Evolutionary conservation across 1,284 basidiomycete species (phyloP).

Genomic region (Ceratobasidium sp.): DNA sequence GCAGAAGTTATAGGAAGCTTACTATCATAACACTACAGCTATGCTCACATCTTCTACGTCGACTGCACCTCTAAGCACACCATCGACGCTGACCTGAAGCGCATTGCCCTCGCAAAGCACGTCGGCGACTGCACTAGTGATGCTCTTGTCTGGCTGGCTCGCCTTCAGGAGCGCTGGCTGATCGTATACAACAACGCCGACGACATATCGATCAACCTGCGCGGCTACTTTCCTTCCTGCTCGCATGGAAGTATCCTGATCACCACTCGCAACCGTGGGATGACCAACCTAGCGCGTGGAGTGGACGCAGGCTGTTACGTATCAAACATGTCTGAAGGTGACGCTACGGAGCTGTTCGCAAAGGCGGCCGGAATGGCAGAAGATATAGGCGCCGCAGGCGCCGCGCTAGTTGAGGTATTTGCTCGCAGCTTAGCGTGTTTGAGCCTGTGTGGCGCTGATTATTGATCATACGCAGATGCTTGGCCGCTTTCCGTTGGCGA

Average conservation of each 20-base stretch:
- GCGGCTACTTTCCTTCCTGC: slow-evolving; percentile 9
- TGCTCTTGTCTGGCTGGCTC: neutral
- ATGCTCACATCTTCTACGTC: neutral
- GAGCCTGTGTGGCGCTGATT: too few relatives aligned
- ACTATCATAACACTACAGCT: neutral
- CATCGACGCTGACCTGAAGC: neutral
- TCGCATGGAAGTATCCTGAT: neutral
- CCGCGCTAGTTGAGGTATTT: too few relatives aligned
- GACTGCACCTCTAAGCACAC: slow-evolving; percentile 1
- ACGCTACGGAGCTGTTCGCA: neutral
- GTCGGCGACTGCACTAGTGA: neutral
- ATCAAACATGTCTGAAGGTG: too few relatives aligned
- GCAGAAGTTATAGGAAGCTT: neutral
- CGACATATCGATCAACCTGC: neutral
- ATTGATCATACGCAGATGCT: too few relatives aligned
- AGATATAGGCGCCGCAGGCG: too few relatives aligned
- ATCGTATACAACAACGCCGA: too few relatives aligned
- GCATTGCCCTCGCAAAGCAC: neutral
- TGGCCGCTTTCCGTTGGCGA: slow-evolving; percentile 14
- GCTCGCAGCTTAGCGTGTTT: too few relatives aligned
- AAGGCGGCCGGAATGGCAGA: neutral
- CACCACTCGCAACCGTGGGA: slow-evolving; percentile 4
- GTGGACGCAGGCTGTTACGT: too few relatives aligned
- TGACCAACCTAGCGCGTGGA: too few relatives aligned
- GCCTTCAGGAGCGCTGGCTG: neutral